phyloP scores from a whole-genome alignment of 805 yeast species.

The Kockiozyma suomiensis region DNA sequence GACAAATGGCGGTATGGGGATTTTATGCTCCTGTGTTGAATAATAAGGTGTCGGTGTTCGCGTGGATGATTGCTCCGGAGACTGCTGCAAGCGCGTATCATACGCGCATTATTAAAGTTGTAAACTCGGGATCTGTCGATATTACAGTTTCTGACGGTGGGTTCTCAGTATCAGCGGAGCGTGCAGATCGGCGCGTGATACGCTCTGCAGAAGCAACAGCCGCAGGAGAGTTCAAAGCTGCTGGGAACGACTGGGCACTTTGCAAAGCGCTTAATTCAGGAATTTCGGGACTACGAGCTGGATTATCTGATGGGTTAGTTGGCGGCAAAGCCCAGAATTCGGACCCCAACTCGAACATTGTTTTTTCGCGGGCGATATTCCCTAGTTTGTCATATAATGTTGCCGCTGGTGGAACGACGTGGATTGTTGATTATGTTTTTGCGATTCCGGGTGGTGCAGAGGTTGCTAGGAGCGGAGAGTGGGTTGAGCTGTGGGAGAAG shows the following conservation, averaged over 20 bases:
- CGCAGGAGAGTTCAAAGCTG: neutral
- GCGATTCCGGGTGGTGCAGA: conserved; percentile 15
- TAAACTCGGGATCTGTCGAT: conserved; percentile 4
- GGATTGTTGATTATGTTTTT: conserved; percentile 9
- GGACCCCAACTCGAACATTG: conserved; percentile 20
- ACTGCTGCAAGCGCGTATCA: conserved; percentile 29
- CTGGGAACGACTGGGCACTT: conserved; percentile 11
- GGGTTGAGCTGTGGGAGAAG: conserved; percentile 10
- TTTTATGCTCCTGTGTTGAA: conserved; percentile 30
- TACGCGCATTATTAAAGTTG: conserved; percentile 32
- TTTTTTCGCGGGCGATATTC: conserved; percentile 10
- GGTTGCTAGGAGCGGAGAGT: conserved; percentile 1
- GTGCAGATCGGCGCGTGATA: neutral
- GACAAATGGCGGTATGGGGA: conserved; percentile 21
- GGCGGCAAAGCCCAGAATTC: neutral
- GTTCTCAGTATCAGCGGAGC: conserved; percentile 19
- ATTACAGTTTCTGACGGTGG: conserved; percentile 31
- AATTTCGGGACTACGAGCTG: conserved; percentile 4
- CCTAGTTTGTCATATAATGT: conserved; percentile 6
- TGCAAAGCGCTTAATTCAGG: conserved; percentile 8
- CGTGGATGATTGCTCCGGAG: conserved; percentile 35
- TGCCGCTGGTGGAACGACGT: neutral
- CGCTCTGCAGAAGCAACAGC: neutral
- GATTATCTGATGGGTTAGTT: neutral
- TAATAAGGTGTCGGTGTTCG: conserved; percentile 28